phyloP scores from a whole-genome alignment of 2,329 filamentous ascomycete species.

The Byssochlamys sp. region DNA sequence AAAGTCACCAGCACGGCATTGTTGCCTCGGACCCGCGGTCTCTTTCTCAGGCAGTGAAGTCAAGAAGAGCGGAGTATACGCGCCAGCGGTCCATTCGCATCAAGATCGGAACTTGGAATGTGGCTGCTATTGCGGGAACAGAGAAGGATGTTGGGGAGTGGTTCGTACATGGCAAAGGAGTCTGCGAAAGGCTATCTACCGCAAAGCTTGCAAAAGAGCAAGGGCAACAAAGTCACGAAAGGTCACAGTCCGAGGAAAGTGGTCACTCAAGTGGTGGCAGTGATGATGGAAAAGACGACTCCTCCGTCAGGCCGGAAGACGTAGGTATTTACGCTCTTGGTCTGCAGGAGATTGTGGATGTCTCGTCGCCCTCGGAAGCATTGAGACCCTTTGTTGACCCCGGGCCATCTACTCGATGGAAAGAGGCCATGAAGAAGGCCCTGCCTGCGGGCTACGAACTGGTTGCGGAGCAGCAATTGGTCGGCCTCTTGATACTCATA shows the following conservation, averaged over 20 bases:
- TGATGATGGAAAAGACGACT: conserved; percentile 27
- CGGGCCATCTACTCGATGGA: conserved; percentile 66
- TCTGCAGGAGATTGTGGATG: conserved; percentile 82
- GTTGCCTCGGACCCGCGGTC: conserved; percentile 27
- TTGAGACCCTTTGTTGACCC: conserved; percentile 67
- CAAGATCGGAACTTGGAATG: conserved; percentile 93
- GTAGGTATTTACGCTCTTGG: conserved; percentile 83
- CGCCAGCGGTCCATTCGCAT: conserved; percentile 64
- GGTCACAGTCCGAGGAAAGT: neutral
- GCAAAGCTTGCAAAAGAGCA: conserved; percentile 32
- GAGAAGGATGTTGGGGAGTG: conserved; percentile 80
- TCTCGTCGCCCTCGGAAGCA: conserved; percentile 70
- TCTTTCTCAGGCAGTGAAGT: conserved; percentile 53
- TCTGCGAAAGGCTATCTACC: conserved; percentile 54
- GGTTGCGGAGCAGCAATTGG: conserved; percentile 72
- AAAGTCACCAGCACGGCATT: conserved; percentile 4
- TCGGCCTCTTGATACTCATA: conserved; percentile 72
- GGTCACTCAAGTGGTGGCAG: neutral
- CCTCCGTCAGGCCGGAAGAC: conserved; percentile 43
- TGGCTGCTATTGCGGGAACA: conserved; percentile 71
- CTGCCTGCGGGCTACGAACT: conserved; percentile 69
- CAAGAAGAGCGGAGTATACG: conserved; percentile 69
- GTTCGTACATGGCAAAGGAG: conserved; percentile 71
- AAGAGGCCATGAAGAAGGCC: conserved; percentile 60
- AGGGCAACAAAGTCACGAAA: conserved; percentile 22